Evolutionary conservation across 1,139 yeast species (phyloP).

Genomic region (Scheffersomyces segobiensis): DNA sequence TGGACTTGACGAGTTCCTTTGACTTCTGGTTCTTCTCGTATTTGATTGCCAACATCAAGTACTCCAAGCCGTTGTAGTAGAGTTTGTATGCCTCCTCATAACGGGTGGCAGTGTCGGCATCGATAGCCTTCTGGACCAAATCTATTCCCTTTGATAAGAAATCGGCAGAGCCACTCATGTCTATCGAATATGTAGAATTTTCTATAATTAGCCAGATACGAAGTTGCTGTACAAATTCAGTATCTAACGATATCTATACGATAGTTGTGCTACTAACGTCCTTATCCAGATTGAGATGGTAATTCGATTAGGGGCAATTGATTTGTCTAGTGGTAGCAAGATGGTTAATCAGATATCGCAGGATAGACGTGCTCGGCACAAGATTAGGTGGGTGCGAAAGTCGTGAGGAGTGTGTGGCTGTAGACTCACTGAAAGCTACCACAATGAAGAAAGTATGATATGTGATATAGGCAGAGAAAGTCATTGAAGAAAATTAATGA

Average conservation of each 20-base stretch:
- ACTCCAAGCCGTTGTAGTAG: conserved; percentile 91
- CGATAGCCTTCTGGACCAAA: conserved; percentile 90
- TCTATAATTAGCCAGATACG: not conserved
- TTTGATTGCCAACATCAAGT: conserved; percentile 92
- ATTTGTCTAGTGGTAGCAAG: not conserved
- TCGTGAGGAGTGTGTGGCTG: not conserved
- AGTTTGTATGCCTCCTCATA: conserved; percentile 94
- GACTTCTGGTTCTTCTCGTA: conserved; percentile 91
- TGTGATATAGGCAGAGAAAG: not conserved
- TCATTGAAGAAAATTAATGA: not conserved
- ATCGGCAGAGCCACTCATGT: conserved; percentile 60
- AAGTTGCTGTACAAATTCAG: too few relatives aligned
- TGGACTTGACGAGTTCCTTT: conserved; percentile 84
- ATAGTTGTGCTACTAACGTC: not conserved
- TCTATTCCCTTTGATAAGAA: conserved; percentile 92
- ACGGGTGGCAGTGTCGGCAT: conserved; percentile 86
- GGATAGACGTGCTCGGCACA: not conserved
- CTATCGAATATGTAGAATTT: not conserved
- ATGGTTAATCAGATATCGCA: not conserved
- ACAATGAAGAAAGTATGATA: too few relatives aligned
- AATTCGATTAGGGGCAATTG: not conserved
- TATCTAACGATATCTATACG: not conserved
- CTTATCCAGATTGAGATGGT: not conserved
- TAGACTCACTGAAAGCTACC: not conserved
- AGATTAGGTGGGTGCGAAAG: not conserved